Evolutionary conservation across 169 alveolate genomes (phyloP), one percentile per base, ranked within the genome.

Genomic region (Eimeria praecox): DNA sequence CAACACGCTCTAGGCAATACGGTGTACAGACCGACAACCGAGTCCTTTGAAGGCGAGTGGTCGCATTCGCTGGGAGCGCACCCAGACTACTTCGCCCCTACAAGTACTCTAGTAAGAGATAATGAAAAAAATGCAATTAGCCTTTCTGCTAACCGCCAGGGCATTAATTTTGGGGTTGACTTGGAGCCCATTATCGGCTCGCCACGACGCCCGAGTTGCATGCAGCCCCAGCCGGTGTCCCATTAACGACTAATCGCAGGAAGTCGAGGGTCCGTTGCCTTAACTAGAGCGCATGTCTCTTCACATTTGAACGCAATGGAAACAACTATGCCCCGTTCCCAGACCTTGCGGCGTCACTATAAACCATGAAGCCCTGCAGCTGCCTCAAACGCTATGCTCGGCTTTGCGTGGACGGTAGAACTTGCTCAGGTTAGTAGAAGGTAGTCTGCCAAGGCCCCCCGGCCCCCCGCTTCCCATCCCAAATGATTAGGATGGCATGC

Each of bases 141-240:
- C 30, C 83, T 9, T 71, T 73, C 5, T 38, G 49, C 22, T 35
- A 9, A 38, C 2, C 83, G 33, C 18, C 0, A 30, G 20, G 33
- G 54, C 49, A 73, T 16, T 38, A 38, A 73, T 33, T 2, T 73
- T 73, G 16, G 2, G 30, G 49, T 16, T 12, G 54, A 8, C 83
- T 18, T 73, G 83, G 52, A 18, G 3, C 14, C 38, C n/a, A 78
- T 8, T 78, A 24, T 27, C 33, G 46, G n/a, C 64, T 24, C 66
- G n/a, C 27, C 2, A 22, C 42, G 88, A 46, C 44, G 12, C 88
- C 66, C 88, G n/a, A 40, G 27, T 78, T 78, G 88, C 88, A 78
- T 78, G 88, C 88, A 78, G 66, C 66, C 88, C 56, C 88, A 27
- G 33, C 52, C 83, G 3, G 83, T 69, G 3, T 16, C 80, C 22